Evolutionary conservation across 805 yeast species (phyloP).

Genomic region (Monosporozyma aerobia): DNA sequence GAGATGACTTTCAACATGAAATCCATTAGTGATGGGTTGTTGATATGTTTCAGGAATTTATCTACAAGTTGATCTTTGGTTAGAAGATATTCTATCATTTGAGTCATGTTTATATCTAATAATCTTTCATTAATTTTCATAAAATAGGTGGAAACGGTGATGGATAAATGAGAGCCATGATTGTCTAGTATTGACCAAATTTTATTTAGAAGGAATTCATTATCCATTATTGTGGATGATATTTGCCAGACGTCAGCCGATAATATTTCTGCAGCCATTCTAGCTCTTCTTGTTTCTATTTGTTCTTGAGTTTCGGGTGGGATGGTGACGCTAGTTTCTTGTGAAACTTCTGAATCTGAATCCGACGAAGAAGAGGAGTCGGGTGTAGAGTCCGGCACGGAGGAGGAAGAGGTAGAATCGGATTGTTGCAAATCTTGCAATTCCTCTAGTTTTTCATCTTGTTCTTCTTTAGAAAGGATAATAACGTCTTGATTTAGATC

Average conservation of each 20-base stretch:
- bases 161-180: constrained; percentile 53
- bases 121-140: constrained; percentile 87
- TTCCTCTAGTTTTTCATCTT: not conserved
- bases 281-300: constrained; percentile 39
- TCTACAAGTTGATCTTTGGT: constrained; percentile 62
- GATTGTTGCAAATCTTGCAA: not conserved
- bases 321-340: constrained; percentile 27
- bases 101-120: constrained; percentile 79
- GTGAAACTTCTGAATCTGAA: constrained; percentile 19
- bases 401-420: no score
- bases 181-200: constrained; percentile 71
- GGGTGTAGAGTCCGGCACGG: no score
- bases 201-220: constrained; percentile 49
- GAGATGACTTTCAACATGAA: constrained; percentile 80
- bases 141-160: constrained; percentile 73
- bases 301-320: constrained; percentile 34
- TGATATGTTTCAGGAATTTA: constrained; percentile 74
- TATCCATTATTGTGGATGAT: constrained; percentile 81
- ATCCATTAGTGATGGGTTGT: constrained; percentile 91
- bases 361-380: not conserved
- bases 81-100: constrained; percentile 59
- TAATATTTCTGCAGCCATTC: constrained; percentile 77
- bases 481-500: constrained; percentile 6
- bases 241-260: constrained; percentile 90
- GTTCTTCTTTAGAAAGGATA: not conserved